Base-by-base conservation (phyloP, 495 filamentous ascomycete genomes). In the Daldinia vernicosa region DNA sequence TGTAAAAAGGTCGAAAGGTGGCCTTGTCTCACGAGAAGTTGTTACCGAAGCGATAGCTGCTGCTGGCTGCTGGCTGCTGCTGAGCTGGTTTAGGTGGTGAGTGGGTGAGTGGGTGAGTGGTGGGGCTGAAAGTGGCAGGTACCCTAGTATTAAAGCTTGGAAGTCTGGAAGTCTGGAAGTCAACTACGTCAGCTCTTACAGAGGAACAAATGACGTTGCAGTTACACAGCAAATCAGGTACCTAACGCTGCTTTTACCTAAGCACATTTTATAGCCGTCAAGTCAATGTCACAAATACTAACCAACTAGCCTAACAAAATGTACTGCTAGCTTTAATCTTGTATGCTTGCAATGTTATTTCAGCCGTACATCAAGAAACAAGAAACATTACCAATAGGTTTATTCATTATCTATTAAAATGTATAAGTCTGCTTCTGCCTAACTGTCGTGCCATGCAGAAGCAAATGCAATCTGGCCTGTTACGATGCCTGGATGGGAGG, bases 161-260 rank as follows among this genome's bases (percentile, higher is more conserved):
- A 68, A 72, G 39, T 72, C 65, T n/a, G n/a, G n/a, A 24, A 64
- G 53, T 53, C 64, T 72, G 59, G 51, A 68, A 72, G 39, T 72
- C 65, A 65, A 72, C 70, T 72, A 72, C 70, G 70, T 72, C 70
- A 72, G 70, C 37, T 19, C 39, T 39, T 52, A 45, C 53, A 60
- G 33, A 43, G 63, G 43, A 64, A n/a, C 26, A 55, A 54, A 72
- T 72, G 69, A 72, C 69, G 69, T 72, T 35, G 70, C 50, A 63
- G 54, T 60, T 67, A 55, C 60, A 43, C 26, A 6, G 8, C 40
- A 3, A 50, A 40, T 19, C 4, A 45, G 4, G 47, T 32, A 54
- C 51, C 47, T 59, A 57, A 33, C 5, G 19, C 28, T 47, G 22
- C 17, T 39, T 22, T 40, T 57, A 57, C 45, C 60, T 63, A 63